Base-by-base conservation (phyloP, 345 rosid genomes). In the Melaleuca quinquenervia region DNA sequence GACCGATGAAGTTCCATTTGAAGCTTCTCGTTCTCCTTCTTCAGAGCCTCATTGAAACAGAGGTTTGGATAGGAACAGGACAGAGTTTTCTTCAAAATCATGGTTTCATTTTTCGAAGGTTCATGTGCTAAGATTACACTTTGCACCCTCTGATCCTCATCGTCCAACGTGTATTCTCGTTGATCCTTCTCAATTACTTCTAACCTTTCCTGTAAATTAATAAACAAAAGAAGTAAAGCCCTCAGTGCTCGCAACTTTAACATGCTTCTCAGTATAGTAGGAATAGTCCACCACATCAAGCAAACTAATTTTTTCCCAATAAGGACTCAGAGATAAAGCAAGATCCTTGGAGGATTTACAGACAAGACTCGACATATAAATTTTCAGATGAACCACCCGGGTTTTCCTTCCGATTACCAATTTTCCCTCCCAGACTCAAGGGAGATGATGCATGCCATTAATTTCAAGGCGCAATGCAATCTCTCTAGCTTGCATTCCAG, bases 161-260 rank as follows among this genome's bases (percentile, higher is more conserved):
- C 98, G 87, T 95, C 99, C 80, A 97, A 86, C 41, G 98, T 97
- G 84, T 96, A 97, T 90, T 97, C 99, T 1, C 91, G 84, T 84
- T 96, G 98, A 95, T 97, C 98, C 89, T 88, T 94, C 92, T 95
- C 99, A 86, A 97, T 97, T 89, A 90, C 90, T 84, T 94, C 98
- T 29, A 97, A 85, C 86, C 98, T 93, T 93, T 96, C 98, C 98
- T 96, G 91, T 49, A 92, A 10, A 88, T 82, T 11, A 56, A 83
- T 22, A 20, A 70, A 53, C 52, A 36, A 85, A 44, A 32, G 45
- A 62, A 41, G 76, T 36, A 29, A 64, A 7, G 22, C 76, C 76
- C 44, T 64, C 76, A 7, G 7, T 20, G 9, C 44, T 64, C 15
- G 76, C 44, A 14, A 27, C 41, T 62, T 62, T 8, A 62, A 62